Base-by-base conservation (phyloP, 2,329 filamentous ascomycete genomes). In the Aschersonia sp. region DNA sequence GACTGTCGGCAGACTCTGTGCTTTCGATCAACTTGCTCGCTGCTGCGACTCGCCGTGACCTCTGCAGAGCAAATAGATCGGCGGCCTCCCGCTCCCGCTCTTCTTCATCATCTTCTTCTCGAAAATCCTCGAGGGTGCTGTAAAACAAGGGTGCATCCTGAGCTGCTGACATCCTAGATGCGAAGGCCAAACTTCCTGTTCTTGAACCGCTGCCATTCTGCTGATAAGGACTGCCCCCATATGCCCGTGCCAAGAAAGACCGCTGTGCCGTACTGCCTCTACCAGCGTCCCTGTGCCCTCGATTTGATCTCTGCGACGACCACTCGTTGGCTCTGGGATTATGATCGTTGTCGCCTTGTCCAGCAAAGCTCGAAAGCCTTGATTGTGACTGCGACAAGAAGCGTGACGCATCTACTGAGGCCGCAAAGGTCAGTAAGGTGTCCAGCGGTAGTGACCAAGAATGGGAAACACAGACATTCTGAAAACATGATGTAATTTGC, bases 341-440 rank as follows among this genome's bases (percentile, higher is more conserved):
- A 32, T 56, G 58, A 45, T 64, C 67, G 52, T 66, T 68, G 53
- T 69, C 78, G 51, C 77, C 66, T 62, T 84, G 78, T 67, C 72
- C 77, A 31, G 48, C 53, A 51, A 89, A 80, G 63, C 71, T 80
- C 55, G 84, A 87, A 59, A 97, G 73, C 53, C 88, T 84, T 52
- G 89, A 94, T 72, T 95, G 89, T 55, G 89, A 96, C 77, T 97
- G 92, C 52, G 89, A 87, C 58, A 98, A 80, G 65, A 98, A 98
- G 57, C 84, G 84, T 56, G 91, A 97, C 59, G 92, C 92, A 82
- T 97, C 92, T 96, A 60, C 40, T n/a, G 40, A 12, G 10, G 40
- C 20, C 9, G 40, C 20, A n/a, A 5, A n/a, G 10, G 20, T 42
- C n/a, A n/a, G 40, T 20, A 2, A 10, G 28, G 44, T 40, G 43